A percentile compares a stretch with the other conserved stretches of the same genome.
These are phyloP conservation scores for Lepraria neglecta DNA, from an alignment of 495 filamentous ascomycete species.

Conservation along the genomic window DNA sequence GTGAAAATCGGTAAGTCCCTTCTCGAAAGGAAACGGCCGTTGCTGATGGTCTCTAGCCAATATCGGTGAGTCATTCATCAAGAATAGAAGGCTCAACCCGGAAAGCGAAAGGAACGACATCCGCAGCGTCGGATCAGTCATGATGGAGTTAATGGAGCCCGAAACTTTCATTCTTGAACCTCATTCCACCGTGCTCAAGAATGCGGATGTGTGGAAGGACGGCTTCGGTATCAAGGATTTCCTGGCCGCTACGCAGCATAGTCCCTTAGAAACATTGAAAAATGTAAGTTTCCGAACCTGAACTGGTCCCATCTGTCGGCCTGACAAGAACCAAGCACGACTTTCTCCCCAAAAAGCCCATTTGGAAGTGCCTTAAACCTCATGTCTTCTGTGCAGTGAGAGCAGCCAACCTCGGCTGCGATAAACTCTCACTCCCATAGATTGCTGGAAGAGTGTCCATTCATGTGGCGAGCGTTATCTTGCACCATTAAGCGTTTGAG, in stretches of 20 bases:
- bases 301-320: neutral
- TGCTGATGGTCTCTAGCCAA: neutral
- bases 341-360: constrained; percentile 9
- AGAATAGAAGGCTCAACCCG: neutral
- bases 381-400: constrained; percentile 9
- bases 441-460: too few species aligned
- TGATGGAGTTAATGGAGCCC: constrained; percentile 13
- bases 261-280: constrained; percentile 17
- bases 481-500: too few species aligned
- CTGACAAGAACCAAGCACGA: neutral
- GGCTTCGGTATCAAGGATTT: constrained; percentile 15
- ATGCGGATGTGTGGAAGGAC: neutral
- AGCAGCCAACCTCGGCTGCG: constrained; percentile 2
- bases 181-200: neutral
- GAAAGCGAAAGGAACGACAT: neutral
- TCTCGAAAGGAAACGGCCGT: too few species aligned
- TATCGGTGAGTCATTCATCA: constrained; percentile 4
- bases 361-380: neutral
- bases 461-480: too few species aligned
- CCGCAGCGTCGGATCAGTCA: constrained; percentile 1
- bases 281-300: constrained; percentile 2
- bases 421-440: neutral
- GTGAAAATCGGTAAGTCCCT: constrained; percentile 10
- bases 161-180: constrained; percentile 5
- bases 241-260: constrained; percentile 17